A percentile compares a stretch with the other conserved stretches of the same genome.
These are phyloP conservation scores for Rhodocollybia butyracea DNA, from an alignment of 768 basidiomycete genomes.

Conservation along the genomic window DNA sequence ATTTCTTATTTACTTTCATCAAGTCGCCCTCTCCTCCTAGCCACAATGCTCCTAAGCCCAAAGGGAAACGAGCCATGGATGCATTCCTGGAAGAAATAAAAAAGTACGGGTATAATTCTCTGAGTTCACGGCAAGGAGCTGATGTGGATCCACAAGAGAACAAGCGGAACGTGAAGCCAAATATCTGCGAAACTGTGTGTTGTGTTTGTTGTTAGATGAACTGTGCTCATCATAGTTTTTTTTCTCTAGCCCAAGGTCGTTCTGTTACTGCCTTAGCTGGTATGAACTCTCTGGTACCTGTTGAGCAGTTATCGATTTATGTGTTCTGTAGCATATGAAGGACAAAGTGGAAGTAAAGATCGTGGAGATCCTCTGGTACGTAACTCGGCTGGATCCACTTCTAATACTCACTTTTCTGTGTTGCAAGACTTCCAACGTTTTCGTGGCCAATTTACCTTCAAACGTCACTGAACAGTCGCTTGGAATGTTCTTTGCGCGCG, in stretches of 20 bases:
- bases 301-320: background rate
- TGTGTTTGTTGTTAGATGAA: conserved; percentile 4
- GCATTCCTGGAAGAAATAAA: conserved; percentile 96
- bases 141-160: conserved; percentile 53
- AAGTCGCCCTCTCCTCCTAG: conserved; percentile 61
- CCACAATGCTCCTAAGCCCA: conserved; percentile 58
- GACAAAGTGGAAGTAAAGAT: conserved; percentile 87
- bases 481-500: conserved; percentile 87
- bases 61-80: conserved; percentile 96
- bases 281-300: conserved; percentile 27
- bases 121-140: background rate
- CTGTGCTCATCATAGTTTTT: background rate
- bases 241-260: conserved; percentile 46
- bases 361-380: conserved; percentile 82
- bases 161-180: conserved; percentile 90
- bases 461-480: conserved; percentile 83
- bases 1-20: background rate
- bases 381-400: no score
- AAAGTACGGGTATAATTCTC: conserved; percentile 46
- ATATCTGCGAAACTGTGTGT: conserved; percentile 63
- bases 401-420: background rate
- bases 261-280: conserved; percentile 92
- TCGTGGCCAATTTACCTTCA: conserved; percentile 89
- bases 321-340: conserved; percentile 69
- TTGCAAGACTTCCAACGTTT: conserved; percentile 86